Percentiles rank a stretch among this genome's conserved stretches.
These are phyloP conservation scores for Phytophthora multivora DNA, from an alignment of 352 stramenopile species.

Conservation along the genomic window DNA sequence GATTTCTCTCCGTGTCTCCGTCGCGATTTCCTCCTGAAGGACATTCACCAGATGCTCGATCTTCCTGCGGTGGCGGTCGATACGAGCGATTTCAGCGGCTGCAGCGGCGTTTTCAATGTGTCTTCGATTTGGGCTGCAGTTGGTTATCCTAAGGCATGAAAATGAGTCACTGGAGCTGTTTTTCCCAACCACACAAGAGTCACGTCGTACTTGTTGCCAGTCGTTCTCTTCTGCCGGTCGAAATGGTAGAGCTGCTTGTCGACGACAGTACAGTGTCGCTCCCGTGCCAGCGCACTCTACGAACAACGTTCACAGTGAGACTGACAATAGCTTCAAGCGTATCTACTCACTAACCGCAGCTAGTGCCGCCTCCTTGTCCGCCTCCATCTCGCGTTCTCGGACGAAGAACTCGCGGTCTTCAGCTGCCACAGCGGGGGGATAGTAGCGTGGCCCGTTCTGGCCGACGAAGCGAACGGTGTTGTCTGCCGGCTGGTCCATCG, in stretches of 20 bases:
- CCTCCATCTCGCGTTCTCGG: slow-evolving; percentile 24
- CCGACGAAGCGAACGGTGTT: slow-evolving; percentile 18
- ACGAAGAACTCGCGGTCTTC: slow-evolving; percentile 49
- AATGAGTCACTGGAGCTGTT: background rate
- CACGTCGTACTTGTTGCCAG: slow-evolving; percentile 8
- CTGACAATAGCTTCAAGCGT: background rate
- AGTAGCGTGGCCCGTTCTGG: slow-evolving; percentile 19
- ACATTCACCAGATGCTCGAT: slow-evolving; percentile 61
- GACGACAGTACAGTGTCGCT: slow-evolving; percentile 54
- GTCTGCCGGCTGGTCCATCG: slow-evolving; percentile 31
- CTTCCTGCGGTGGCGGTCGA: slow-evolving; percentile 60
- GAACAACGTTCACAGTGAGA: background rate
- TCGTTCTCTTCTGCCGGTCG: slow-evolving; percentile 34
- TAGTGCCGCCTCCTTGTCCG: slow-evolving; percentile 27
- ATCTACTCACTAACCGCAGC: slow-evolving; percentile 33
- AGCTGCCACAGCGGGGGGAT: slow-evolving; percentile 27
- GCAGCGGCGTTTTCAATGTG: slow-evolving; percentile 6
- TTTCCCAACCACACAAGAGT: background rate
- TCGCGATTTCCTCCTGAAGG: slow-evolving; percentile 62
- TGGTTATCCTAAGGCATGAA: background rate
- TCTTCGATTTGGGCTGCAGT: background rate
- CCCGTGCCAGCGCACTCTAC: slow-evolving; percentile 42
- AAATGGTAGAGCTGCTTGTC: slow-evolving; percentile 54
- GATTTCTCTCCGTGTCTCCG: slow-evolving; percentile 64
- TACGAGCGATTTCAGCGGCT: slow-evolving; percentile 31